These are phyloP conservation scores for Salix udensis DNA, from an alignment of 345 rosid genomes.

Conservation along the genomic window DNA sequence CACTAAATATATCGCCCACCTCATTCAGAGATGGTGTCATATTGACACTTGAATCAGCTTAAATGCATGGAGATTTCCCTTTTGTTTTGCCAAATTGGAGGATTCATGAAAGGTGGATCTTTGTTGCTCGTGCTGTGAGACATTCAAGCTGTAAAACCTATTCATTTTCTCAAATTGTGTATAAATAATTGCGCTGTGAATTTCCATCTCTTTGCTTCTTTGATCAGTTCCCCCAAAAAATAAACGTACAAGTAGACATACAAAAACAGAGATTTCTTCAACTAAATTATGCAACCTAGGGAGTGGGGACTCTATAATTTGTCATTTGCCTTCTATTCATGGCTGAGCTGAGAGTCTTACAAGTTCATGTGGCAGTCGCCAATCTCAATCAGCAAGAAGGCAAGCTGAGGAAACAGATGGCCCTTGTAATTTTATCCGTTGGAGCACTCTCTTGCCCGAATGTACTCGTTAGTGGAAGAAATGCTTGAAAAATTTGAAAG, in stretches of 20 bases:
- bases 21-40: constrained; percentile 61
- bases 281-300: too few species aligned
- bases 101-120: neutral
- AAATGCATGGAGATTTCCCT: neutral
- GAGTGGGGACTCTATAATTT: too few species aligned
- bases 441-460: too few species aligned
- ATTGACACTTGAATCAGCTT: constrained; percentile 47
- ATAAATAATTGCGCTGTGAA: neutral
- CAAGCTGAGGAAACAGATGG: too few species aligned
- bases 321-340: too few species aligned
- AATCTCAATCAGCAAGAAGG: too few species aligned
- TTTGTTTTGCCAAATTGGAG: neutral
- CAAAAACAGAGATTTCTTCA: too few species aligned
- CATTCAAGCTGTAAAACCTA: neutral
- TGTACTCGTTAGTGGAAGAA: neutral
- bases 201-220: neutral
- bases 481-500: neutral
- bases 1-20: constrained; percentile 47
- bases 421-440: too few species aligned
- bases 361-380: neutral
- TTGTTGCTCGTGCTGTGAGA: neutral
- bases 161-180: neutral
- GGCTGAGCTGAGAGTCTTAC: too few species aligned
- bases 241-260: too few species aligned
- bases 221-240: too few species aligned